Conservation (phyloP, 2,329 filamentous ascomycete genomes). For the Phialophora macrospora region DNA sequence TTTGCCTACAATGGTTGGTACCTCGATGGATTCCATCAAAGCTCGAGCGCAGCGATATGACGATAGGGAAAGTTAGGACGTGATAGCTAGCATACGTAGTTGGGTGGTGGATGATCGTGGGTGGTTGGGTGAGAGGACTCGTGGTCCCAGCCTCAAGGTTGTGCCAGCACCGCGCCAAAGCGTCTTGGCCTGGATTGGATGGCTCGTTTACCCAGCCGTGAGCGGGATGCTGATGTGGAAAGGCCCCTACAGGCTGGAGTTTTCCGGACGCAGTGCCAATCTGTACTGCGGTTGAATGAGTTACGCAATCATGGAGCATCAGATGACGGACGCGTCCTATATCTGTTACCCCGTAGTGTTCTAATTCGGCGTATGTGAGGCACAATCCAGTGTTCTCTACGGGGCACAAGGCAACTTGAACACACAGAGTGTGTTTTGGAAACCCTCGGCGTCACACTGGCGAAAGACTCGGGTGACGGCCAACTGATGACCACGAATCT, state of each 20-base stretch:
- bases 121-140: conserved; percentile 7
- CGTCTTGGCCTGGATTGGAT: conserved; percentile 8
- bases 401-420: not conserved
- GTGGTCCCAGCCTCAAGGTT: conserved; percentile 1
- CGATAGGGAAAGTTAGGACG: not conserved
- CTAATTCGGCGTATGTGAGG: not conserved
- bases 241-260: not conserved
- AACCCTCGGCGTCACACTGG: not conserved
- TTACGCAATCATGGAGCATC: not conserved
- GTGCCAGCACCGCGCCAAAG: not conserved
- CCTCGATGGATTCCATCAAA: too few species aligned
- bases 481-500: not conserved
- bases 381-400: not conserved
- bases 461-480: not conserved
- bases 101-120: not conserved
- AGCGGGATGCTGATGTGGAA: not conserved
- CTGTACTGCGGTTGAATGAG: not conserved
- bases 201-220: conserved; percentile 19
- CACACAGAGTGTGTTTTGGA: not conserved
- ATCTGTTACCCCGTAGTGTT: not conserved
- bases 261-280: not conserved
- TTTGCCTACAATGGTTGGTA: not conserved
- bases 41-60: not conserved
- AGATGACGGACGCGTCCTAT: not conserved
- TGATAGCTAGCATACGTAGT: not conserved